A percentile compares a stretch with the other conserved stretches of the same genome.
Conservation (phyloP, 768 basidiomycete genomes). For the Leucosporidium yakuticum region DNA sequence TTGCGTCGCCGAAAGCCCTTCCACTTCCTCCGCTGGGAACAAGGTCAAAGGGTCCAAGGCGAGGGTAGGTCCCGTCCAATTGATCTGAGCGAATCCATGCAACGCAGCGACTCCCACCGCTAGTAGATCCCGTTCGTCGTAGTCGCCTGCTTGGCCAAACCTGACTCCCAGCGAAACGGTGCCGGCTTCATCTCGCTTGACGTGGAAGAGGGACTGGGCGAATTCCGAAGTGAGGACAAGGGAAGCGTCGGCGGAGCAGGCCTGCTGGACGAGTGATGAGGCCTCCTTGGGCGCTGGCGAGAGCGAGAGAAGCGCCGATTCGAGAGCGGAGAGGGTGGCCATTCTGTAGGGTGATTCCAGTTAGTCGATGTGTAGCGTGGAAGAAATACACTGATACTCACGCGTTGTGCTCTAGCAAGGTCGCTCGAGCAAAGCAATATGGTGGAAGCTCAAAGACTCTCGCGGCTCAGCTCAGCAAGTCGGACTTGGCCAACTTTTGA, state of each 20-base stretch:
- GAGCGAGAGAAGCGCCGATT: constrained; percentile 21
- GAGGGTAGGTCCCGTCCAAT: constrained; percentile 93
- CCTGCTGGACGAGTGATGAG: neutral
- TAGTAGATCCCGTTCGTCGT: constrained; percentile 43
- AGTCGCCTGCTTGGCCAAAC: neutral
- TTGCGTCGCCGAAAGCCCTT: constrained; percentile 27
- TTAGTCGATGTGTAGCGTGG: too few species aligned
- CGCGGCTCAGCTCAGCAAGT: too few species aligned
- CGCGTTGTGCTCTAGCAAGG: too few species aligned
- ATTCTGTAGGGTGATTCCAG: too few species aligned
- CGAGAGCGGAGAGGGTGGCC: constrained; percentile 1
- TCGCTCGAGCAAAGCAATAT: too few species aligned
- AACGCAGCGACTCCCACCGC: constrained; percentile 69
- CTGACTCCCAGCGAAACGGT: neutral
- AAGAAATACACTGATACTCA: too few species aligned
- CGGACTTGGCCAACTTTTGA: too few species aligned
- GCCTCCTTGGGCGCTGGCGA: neutral
- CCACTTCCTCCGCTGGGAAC: constrained; percentile 32
- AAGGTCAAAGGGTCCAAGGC: constrained; percentile 50
- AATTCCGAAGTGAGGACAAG: constrained; percentile 6
- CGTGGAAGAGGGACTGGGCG: constrained; percentile 8
- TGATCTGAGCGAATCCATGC: constrained; percentile 83
- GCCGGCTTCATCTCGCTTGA: neutral
- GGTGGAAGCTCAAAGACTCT: too few species aligned
- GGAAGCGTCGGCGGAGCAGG: constrained; percentile 12